Conservation (phyloP, 768 basidiomycete species). For the Kwoniella bestiolae region DNA sequence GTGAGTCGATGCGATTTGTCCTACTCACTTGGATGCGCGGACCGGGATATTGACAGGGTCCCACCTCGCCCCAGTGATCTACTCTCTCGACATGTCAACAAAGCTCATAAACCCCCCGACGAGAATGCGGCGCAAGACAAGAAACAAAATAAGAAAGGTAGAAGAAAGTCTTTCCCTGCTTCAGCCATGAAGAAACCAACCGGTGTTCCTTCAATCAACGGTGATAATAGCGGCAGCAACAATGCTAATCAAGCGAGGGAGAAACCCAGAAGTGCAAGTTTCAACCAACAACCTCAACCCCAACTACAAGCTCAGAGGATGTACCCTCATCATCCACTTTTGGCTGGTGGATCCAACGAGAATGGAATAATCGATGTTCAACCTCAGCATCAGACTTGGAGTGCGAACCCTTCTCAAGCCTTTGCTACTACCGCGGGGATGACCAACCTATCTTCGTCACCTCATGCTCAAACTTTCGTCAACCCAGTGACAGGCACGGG, state of each 20-base stretch:
- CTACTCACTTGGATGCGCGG: too few species aligned
- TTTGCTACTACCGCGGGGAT: constrained; percentile 19
- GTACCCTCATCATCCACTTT: constrained; percentile 43
- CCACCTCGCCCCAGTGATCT: constrained; percentile 54
- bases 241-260: background rate
- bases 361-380: background rate
- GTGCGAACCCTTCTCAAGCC: constrained; percentile 11
- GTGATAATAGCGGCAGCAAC: background rate
- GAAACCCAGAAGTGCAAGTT: constrained; percentile 17
- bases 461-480: constrained; percentile 17
- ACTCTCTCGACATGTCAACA: constrained; percentile 56
- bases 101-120: constrained; percentile 50
- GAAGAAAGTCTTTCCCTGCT: constrained; percentile 41
- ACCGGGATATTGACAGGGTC: too few species aligned
- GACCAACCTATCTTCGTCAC: constrained; percentile 11
- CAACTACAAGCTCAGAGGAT: constrained; percentile 39
- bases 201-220: background rate
- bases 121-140: constrained; percentile 27
- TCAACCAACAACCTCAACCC: constrained; percentile 19
- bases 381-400: constrained; percentile 17
- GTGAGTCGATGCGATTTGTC: too few species aligned
- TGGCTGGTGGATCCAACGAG: background rate
- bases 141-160: constrained; percentile 39
- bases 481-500: constrained; percentile 18
- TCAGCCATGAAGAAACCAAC: constrained; percentile 16